Conservation (phyloP, 2,329 filamentous ascomycete genomes). For the Phaeosphaeriaceae sp. region DNA sequence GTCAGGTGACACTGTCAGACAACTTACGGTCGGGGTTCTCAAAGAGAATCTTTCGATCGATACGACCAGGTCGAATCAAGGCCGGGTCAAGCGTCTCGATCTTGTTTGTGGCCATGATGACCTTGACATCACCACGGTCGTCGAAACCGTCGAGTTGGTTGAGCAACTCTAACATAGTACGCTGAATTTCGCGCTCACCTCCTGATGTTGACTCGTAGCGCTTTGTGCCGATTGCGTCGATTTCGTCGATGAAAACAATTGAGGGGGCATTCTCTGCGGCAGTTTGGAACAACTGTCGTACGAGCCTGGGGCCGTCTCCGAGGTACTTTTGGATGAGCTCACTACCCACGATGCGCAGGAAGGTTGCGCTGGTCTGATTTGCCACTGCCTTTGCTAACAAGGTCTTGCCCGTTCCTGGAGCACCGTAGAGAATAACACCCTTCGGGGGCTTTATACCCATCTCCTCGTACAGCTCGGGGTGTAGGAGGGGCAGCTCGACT, state of each 20-base stretch:
- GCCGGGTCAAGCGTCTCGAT: constrained; percentile 97
- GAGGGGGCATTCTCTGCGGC: constrained; percentile 95
- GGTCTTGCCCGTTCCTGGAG: constrained; percentile 95
- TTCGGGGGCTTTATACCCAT: constrained; percentile 99
- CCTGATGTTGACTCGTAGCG: constrained; percentile 97
- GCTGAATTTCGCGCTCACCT: constrained; percentile 95
- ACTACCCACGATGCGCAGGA: constrained; percentile 94
- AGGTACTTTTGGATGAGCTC: constrained; percentile 99
- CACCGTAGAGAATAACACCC: constrained; percentile 98
- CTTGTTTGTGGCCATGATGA: constrained; percentile 99
- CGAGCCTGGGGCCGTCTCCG: constrained; percentile 90
- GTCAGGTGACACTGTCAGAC: neutral
- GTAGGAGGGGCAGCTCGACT: constrained; percentile 90
- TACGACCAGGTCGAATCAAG: constrained; percentile 94
- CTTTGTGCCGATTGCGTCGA: constrained; percentile 98
- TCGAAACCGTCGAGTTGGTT: constrained; percentile 99
- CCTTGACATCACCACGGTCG: constrained; percentile 97
- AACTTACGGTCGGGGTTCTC: constrained; percentile 72
- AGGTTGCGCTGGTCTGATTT: constrained; percentile 98
- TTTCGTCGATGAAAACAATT: constrained; percentile 99
- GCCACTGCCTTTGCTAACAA: constrained; percentile 95
- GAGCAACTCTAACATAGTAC: constrained; percentile 96
- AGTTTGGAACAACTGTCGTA: constrained; percentile 95
- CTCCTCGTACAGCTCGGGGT: constrained; percentile 97
- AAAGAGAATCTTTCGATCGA: constrained; percentile 94